Evolutionary conservation across 306 rosid genomes (phyloP).

Genomic region (Rosa multiflora): DNA sequence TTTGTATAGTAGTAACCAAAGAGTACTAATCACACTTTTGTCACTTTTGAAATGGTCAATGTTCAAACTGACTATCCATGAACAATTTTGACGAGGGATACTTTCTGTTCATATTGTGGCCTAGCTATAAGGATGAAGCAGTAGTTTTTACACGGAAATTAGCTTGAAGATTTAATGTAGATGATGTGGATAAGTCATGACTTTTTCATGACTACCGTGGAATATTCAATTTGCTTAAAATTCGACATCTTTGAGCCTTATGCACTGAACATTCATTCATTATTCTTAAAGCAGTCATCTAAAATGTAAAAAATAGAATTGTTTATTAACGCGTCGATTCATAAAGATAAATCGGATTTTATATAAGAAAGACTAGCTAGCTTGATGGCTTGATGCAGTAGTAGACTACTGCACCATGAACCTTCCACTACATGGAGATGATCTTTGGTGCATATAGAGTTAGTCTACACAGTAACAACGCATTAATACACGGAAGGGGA

Average conservation of each 20-base stretch:
- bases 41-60: background rate
- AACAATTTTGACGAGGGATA: background rate
- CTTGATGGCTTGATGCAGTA: too few relatives aligned
- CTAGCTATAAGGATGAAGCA: background rate
- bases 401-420: too few relatives aligned
- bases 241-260: background rate
- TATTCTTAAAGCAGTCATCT: too few relatives aligned
- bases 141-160: background rate
- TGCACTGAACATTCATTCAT: background rate
- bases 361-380: background rate
- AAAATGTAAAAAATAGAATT: too few relatives aligned
- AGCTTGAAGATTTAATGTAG: background rate
- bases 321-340: background rate
- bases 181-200: background rate
- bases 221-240: background rate
- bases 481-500: background rate
- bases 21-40: background rate
- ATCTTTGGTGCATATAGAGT: too few relatives aligned
- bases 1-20: background rate
- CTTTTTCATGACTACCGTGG: background rate
- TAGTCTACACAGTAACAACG: background rate
- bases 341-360: background rate
- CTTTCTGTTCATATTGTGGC: background rate
- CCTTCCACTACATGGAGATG: too few relatives aligned
- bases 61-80: constrained; percentile 7